phyloP scores from a whole-genome alignment of 208 protist species.

The Acanthamoeba triangularis region DNA sequence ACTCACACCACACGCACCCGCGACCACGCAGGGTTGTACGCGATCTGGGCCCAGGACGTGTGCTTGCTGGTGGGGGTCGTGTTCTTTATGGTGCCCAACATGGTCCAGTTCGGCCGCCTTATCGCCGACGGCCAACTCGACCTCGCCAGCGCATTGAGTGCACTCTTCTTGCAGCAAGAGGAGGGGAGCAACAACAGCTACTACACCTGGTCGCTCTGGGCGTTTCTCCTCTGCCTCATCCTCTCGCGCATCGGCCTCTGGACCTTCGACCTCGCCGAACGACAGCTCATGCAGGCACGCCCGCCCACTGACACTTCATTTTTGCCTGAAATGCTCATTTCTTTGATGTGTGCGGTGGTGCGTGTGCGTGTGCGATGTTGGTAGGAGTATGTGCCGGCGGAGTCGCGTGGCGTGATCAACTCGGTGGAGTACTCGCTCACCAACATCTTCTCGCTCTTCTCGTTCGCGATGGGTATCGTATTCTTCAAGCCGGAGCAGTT shows the following conservation, averaged over 20 bases:
- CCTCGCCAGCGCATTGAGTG: neutral
- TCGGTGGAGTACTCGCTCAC: constrained; percentile 61
- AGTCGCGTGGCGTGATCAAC: constrained; percentile 54
- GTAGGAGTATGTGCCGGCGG: constrained; percentile 32
- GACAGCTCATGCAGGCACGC: constrained; percentile 58
- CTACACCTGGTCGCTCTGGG: constrained; percentile 37
- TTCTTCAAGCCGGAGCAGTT: constrained; percentile 25
- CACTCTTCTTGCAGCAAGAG: neutral
- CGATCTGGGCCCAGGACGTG: constrained; percentile 19
- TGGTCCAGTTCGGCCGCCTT: neutral
- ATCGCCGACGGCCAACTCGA: neutral
- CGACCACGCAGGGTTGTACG: neutral
- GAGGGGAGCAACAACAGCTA: neutral
- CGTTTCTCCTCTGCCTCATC: constrained; percentile 55
- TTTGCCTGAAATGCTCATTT: no score
- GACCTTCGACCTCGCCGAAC: constrained; percentile 60
- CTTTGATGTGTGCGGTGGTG: no score
- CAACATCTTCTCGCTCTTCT: constrained; percentile 64
- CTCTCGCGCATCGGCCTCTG: constrained; percentile 58
- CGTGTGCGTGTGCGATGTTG: neutral
- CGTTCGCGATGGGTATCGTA: constrained; percentile 43
- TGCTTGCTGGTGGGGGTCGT: neutral
- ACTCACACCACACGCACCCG: neutral
- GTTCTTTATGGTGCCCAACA: constrained; percentile 50
- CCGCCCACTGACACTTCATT: no score